A percentile compares a stretch with the other conserved stretches of the same genome.
Conservation (phyloP, 78 protist species). For the Pelomyxa schiedti region DNA sequence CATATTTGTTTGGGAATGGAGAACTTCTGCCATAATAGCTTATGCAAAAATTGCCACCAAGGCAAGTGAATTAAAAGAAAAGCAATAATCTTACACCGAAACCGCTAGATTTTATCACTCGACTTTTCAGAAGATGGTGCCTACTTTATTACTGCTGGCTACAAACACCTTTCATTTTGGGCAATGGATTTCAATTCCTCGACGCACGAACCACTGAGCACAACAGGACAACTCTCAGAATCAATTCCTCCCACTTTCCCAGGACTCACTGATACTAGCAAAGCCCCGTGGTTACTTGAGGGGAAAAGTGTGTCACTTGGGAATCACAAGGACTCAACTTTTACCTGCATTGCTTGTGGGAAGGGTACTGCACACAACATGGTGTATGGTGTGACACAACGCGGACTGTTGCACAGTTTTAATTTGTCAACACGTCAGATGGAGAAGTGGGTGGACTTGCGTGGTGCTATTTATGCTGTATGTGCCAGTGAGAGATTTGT, state of each 20-base stretch:
- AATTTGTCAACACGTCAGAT: neutral
- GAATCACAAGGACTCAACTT: neutral
- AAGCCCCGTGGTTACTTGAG: neutral
- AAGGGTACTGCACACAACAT: neutral
- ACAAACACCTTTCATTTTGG: neutral
- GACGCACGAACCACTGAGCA: neutral
- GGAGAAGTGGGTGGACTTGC: neutral
- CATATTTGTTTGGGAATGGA: no score
- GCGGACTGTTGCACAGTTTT: neutral
- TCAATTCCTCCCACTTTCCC: no score
- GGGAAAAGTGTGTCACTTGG: neutral
- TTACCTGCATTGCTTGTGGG: neutral
- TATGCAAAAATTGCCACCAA: no score
- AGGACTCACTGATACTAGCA: neutral
- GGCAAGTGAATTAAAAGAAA: no score
- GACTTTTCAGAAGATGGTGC: neutral
- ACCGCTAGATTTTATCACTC: no score
- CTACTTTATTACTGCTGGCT: neutral
- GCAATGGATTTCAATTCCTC: neutral
- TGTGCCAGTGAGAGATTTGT: neutral
- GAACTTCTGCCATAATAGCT: no score
- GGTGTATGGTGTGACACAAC: neutral
- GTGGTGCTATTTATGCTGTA: neutral
- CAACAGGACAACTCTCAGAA: no score
- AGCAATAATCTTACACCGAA: no score